Percentiles rank a stretch among this genome's conserved stretches.
Evolutionary conservation across 2,329 filamentous ascomycete genomes (phyloP).

Genomic region (Ascocoryne sarcoides): DNA sequence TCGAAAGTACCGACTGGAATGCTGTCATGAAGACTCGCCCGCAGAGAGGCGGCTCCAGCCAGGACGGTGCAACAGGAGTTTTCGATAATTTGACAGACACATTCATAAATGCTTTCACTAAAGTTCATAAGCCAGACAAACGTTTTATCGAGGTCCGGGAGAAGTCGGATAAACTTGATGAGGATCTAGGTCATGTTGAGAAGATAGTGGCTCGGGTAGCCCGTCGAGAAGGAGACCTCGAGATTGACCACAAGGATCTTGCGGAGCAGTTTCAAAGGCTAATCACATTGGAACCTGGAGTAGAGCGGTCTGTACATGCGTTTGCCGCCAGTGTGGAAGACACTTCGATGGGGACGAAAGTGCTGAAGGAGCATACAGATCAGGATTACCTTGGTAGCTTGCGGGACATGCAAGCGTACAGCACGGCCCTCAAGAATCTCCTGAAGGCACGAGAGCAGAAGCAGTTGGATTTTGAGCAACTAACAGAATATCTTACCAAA

Average conservation of each 20-base stretch:
- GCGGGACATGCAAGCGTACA: conserved; percentile 93
- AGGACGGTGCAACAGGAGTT: conserved; percentile 53
- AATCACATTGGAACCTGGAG: conserved; percentile 76
- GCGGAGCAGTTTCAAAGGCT: conserved; percentile 94
- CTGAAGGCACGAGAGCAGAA: conserved; percentile 94
- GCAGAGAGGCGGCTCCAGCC: conserved; percentile 47
- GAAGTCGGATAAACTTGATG: conserved; percentile 85
- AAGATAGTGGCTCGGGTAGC: conserved; percentile 92
- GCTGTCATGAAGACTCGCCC: conserved; percentile 80
- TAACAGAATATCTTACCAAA: conserved; percentile 93
- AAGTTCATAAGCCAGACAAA: conserved; percentile 89
- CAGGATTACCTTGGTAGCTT: conserved; percentile 91
- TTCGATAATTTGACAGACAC: conserved; percentile 95
- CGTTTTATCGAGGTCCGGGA: conserved; percentile 92
- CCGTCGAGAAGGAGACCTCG: conserved; percentile 77
- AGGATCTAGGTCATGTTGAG: conserved; percentile 86
- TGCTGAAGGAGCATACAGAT: conserved; percentile 84
- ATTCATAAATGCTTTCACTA: conserved; percentile 94
- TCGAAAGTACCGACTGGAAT: conserved; percentile 95
- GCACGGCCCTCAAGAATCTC: conserved; percentile 73
- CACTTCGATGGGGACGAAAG: conserved; percentile 66
- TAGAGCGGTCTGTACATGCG: conserved; percentile 71
- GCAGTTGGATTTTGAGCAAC: conserved; percentile 91
- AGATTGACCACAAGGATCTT: conserved; percentile 80
- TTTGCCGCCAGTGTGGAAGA: conserved; percentile 84